Evolutionary conservation across 257 asterid genomes (phyloP).

Genomic region (Solanum pennellii): DNA sequence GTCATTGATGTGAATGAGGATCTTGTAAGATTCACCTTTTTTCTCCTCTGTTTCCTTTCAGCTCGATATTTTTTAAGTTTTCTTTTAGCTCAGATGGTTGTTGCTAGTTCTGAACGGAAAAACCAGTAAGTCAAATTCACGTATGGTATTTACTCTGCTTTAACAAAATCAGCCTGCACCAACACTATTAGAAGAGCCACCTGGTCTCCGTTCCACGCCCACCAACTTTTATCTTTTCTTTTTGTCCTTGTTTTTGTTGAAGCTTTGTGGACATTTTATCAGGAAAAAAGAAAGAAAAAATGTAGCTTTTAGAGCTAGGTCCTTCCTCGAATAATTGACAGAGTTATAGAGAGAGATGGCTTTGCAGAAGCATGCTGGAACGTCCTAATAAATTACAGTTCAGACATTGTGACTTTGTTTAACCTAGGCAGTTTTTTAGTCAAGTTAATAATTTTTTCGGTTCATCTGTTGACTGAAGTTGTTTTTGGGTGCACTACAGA

Average conservation of each 20-base stretch:
- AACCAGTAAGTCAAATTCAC: background rate
- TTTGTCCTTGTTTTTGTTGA: background rate
- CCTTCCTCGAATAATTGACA: background rate
- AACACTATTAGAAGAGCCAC: background rate
- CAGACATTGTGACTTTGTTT: background rate
- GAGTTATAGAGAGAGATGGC: background rate
- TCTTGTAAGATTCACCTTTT: conserved; percentile 27
- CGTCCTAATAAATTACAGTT: background rate
- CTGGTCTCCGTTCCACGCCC: background rate
- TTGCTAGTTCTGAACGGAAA: background rate
- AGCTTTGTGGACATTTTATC: background rate
- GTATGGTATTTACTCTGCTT: background rate
- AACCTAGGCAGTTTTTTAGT: background rate
- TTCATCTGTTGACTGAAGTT: background rate
- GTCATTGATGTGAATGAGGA: conserved; percentile 15
- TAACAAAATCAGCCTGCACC: background rate
- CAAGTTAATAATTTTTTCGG: background rate
- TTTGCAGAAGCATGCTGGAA: background rate
- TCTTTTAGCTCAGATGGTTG: background rate
- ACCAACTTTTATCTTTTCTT: background rate
- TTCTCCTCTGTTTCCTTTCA: background rate
- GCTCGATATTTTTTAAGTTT: background rate
- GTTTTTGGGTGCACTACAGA: conserved; percentile 13
- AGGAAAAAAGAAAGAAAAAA: background rate
- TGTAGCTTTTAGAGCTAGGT: background rate